A percentile compares a stretch with the other conserved stretches of the same genome.
phyloP scores from a whole-genome alignment of 2,329 filamentous ascomycete species.

The Balansia obtecta region DNA sequence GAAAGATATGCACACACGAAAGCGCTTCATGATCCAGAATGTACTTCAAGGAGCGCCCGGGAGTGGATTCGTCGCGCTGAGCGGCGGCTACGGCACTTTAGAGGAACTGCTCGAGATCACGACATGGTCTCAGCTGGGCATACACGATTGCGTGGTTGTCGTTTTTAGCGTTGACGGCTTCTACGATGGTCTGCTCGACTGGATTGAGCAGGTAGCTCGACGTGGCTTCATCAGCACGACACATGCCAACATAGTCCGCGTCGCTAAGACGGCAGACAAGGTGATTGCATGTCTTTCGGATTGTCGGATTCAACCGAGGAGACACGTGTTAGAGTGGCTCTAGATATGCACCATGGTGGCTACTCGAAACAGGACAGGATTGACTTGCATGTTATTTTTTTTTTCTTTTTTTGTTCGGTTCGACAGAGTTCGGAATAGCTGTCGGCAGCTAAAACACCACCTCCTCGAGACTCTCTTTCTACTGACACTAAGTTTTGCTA shows the following conservation, averaged over 20 bases:
- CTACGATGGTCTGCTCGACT: constrained; percentile 72
- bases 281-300: not conserved
- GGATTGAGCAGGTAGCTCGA: constrained; percentile 62
- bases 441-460: too few species aligned
- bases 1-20: constrained; percentile 87
- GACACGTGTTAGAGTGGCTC: not conserved
- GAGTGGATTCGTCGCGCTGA: constrained; percentile 78
- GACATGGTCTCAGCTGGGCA: constrained; percentile 92
- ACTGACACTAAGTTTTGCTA: too few species aligned
- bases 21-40: constrained; percentile 79
- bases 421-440: too few species aligned
- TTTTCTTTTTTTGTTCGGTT: too few species aligned
- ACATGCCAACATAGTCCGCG: not conserved
- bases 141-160: constrained; percentile 66
- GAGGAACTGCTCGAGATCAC: constrained; percentile 85
- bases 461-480: too few species aligned
- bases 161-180: constrained; percentile 80
- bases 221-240: constrained; percentile 55
- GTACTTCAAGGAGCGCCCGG: constrained; percentile 73
- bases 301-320: not conserved
- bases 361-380: too few species aligned
- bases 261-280: not conserved
- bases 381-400: too few species aligned
- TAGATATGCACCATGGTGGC: not conserved
- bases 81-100: constrained; percentile 82